Conservation (phyloP, 306 rosid species). For the Luffa aegyptiaca region DNA sequence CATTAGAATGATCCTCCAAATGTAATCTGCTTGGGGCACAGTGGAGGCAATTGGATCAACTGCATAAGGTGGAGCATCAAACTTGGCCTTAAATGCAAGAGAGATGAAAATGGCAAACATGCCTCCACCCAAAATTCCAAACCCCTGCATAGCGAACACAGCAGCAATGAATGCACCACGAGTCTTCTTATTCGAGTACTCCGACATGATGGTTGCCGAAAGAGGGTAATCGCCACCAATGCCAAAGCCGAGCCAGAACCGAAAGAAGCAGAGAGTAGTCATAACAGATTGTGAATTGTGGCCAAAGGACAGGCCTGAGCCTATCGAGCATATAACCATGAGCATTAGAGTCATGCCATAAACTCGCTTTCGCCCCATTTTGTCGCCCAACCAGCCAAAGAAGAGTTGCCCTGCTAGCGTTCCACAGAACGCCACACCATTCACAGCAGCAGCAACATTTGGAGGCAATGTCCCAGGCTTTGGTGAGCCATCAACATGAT, state of each 20-base stretch:
- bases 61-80: constrained; percentile 31
- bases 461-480: constrained; percentile 71
- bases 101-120: constrained; percentile 41
- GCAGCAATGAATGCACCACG: constrained; percentile 72
- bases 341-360: constrained; percentile 65
- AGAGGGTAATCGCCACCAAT: constrained; percentile 84
- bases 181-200: constrained; percentile 64
- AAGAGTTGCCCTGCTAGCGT: constrained; percentile 63
- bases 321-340: constrained; percentile 56
- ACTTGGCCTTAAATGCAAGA: constrained; percentile 25
- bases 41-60: constrained; percentile 33
- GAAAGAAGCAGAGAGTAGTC: constrained; percentile 59
- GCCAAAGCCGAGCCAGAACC: constrained; percentile 80
- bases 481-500: constrained; percentile 41
- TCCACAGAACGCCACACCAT: constrained; percentile 63
- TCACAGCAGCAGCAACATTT: constrained; percentile 52
- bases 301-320: constrained; percentile 66
- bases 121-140: constrained; percentile 69
- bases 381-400: constrained; percentile 87
- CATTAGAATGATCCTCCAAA: constrained; percentile 61
- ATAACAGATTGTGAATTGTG: constrained; percentile 38
- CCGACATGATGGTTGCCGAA: constrained; percentile 78
- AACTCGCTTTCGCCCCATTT: constrained; percentile 54
- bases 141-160: constrained; percentile 81
- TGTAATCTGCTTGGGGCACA: constrained; percentile 51